A percentile compares a stretch with the other conserved stretches of the same genome.
Conservation (phyloP, 306 rosid species). For the Quillaja saponaria region DNA sequence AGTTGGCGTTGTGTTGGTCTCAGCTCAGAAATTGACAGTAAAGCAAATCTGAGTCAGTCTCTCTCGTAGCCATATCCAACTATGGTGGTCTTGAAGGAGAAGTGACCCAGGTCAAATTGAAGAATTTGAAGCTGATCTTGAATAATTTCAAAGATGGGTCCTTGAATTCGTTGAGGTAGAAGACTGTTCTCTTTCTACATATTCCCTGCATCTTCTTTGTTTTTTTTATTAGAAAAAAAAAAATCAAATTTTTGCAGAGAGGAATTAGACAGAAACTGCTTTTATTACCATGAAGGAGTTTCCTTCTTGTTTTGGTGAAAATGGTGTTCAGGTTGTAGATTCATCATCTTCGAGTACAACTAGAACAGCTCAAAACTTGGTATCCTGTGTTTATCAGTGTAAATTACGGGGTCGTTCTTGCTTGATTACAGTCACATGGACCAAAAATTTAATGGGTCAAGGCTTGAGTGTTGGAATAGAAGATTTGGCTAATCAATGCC, state of each 20-base stretch:
- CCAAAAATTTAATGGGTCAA: slow-evolving; percentile 82
- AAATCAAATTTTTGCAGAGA: slow-evolving; percentile 20
- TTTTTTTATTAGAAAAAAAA: slow-evolving; percentile 4
- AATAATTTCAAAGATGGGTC: slow-evolving; percentile 21
- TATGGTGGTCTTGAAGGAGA: slow-evolving; percentile 21
- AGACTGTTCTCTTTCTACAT: slow-evolving; percentile 17
- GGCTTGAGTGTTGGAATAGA: slow-evolving; percentile 71
- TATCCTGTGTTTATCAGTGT: slow-evolving; percentile 75
- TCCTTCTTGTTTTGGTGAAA: slow-evolving; percentile 95
- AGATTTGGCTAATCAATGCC: slow-evolving; percentile 54
- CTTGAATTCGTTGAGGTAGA: slow-evolving; percentile 28
- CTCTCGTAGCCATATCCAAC: slow-evolving; percentile 14
- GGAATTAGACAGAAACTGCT: slow-evolving; percentile 10
- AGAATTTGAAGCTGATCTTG: slow-evolving; percentile 32
- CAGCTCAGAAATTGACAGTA: slow-evolving; percentile 25
- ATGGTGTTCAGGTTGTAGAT: slow-evolving; percentile 80
- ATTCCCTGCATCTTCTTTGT: not conserved
- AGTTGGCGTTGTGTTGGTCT: slow-evolving; percentile 22
- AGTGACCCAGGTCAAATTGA: slow-evolving; percentile 28
- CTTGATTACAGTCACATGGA: slow-evolving; percentile 81
- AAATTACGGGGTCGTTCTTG: slow-evolving; percentile 50
- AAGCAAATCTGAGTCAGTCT: slow-evolving; percentile 36
- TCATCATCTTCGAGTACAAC: slow-evolving; percentile 54
- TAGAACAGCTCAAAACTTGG: slow-evolving; percentile 69
- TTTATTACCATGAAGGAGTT: slow-evolving; percentile 67